These are phyloP conservation scores for Afroboletus lepidellus DNA, from an alignment of 1,284 basidiomycete genomes.

Conservation along the genomic window DNA sequence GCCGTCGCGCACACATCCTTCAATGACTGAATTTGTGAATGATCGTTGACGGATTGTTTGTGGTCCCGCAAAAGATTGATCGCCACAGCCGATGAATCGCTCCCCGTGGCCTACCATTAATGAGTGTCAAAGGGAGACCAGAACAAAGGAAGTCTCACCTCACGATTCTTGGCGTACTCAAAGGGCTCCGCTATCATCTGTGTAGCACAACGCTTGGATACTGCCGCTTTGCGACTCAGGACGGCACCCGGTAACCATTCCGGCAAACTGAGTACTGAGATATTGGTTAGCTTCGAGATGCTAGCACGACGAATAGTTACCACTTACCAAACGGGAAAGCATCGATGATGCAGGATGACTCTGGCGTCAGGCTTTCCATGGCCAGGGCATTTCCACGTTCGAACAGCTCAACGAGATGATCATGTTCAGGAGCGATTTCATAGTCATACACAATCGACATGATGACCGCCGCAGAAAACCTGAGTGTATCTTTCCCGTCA, in stretches of 20 bases:
- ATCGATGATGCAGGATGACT: conserved; percentile 15
- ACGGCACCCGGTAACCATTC: conserved; percentile 25
- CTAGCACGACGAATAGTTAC: background rate
- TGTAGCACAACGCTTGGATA: conserved; percentile 12
- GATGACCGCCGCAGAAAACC: conserved; percentile 23
- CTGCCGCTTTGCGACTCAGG: conserved; percentile 14
- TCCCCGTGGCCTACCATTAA: conserved; percentile 12
- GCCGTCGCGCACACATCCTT: conserved; percentile 25
- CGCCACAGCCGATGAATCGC: conserved; percentile 12
- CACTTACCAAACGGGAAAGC: conserved; percentile 25
- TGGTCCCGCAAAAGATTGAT: conserved; percentile 12
- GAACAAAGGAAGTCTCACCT: conserved; percentile 14
- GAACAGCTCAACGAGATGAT: conserved; percentile 22
- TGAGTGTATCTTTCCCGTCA: background rate
- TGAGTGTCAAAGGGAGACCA: too few relatives aligned
- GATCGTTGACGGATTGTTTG: background rate
- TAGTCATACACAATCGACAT: conserved; percentile 32
- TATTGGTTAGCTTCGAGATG: background rate
- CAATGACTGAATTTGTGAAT: conserved; percentile 3
- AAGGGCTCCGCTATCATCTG: conserved; percentile 23
- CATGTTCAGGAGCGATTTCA: conserved; percentile 14
- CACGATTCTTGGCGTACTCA: conserved; percentile 15
- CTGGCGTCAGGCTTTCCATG: conserved; percentile 18
- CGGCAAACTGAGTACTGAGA: conserved; percentile 24
- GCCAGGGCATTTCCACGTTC: conserved; percentile 17